phyloP scores from a whole-genome alignment of 2,329 filamentous ascomycete species.

The Alternaria sp. region DNA sequence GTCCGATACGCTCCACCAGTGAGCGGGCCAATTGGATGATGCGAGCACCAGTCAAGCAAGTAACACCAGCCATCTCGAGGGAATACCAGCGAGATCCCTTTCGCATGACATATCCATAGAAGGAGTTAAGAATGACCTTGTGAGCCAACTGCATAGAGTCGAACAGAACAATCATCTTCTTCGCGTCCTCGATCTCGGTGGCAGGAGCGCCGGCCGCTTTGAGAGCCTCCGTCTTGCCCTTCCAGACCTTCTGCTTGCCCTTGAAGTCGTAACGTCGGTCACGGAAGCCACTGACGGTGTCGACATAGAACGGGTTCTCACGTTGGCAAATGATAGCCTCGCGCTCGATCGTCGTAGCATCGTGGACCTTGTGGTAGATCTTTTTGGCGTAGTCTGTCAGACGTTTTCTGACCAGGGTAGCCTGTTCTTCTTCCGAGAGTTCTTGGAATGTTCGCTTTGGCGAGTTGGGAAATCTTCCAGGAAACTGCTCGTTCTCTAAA shows the following conservation, averaged over 20 bases:
- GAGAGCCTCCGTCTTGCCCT: constrained; percentile 88
- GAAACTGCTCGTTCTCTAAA: constrained; percentile 90
- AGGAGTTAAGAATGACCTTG: constrained; percentile 98
- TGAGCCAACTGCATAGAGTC: constrained; percentile 96
- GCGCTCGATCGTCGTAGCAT: constrained; percentile 87
- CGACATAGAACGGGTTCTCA: constrained; percentile 97
- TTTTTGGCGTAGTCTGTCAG: constrained; percentile 95
- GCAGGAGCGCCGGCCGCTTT: constrained; percentile 81
- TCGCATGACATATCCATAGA: constrained; percentile 99
- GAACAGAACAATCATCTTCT: constrained; percentile 98
- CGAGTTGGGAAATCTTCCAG: constrained; percentile 75
- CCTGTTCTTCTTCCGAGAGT: constrained; percentile 81
- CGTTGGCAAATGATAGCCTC: constrained; percentile 98
- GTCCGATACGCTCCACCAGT: constrained; percentile 89
- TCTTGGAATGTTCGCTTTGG: constrained; percentile 81
- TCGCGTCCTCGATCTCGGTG: constrained; percentile 86
- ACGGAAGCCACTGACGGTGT: constrained; percentile 94
- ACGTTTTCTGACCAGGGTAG: constrained; percentile 80
- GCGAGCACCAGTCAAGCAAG: constrained; percentile 91
- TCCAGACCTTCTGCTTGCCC: constrained; percentile 97
- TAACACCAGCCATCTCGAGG: constrained; percentile 98
- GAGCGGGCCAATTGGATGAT: constrained; percentile 97
- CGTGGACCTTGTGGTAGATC: constrained; percentile 99
- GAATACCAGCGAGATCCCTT: constrained; percentile 99
- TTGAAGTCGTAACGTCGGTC: constrained; percentile 99